Evolutionary conservation across 495 filamentous ascomycete species (phyloP), one percentile per base, ranked within the genome.

Genomic region (Xylaria castorea): DNA sequence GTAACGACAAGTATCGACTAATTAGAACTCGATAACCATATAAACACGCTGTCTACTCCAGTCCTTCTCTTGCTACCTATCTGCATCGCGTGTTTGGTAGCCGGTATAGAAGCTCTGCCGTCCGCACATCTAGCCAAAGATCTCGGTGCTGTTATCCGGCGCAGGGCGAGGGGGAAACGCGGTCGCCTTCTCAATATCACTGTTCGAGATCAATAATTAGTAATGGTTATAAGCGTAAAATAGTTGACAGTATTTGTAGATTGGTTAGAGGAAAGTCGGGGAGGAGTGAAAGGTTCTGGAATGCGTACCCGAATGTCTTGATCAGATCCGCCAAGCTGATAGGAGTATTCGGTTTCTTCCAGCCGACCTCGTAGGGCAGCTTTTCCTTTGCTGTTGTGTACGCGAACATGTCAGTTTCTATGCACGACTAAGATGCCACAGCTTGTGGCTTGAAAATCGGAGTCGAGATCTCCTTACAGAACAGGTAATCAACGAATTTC

Each of bases 401-500:
- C 40, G 30, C 27, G 11, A 27, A 14, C 5, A 22, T 40, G 36
- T 70, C 20, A 70, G 68, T 48, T 40, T 36, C 1, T 16, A 12
- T 61, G 18, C 8, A 42, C 46, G n/a, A 30, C 25, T 18, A 14
- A 60, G 6, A 57, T 57, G 14, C 27, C 22, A 8, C 27, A 20
- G 53, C 27, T 30, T 57, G 27, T 40, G 38, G 51, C 34, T 7
- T 42, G 40, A 18, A 20, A 60, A n/a, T 20, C 1, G 73, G 42
- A 40, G 48, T 25, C 36, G n/a, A 36, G 16, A 72, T 57, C 11
- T 20, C 42, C 83, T 75, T 71, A 87, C 85, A 75, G 71, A 88
- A 88, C n/a, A 85, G 75, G 71, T 82, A 87, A 57, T 86, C 80
- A 7, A 86, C 81, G 55, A 78, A 79, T 1, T 25, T 36, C 73